Percentiles rank a stretch among this genome's conserved stretches.
Evolutionary conservation across 371 early-diverging fungal species (phyloP).

Genomic region (Rhizopus arrhizus): DNA sequence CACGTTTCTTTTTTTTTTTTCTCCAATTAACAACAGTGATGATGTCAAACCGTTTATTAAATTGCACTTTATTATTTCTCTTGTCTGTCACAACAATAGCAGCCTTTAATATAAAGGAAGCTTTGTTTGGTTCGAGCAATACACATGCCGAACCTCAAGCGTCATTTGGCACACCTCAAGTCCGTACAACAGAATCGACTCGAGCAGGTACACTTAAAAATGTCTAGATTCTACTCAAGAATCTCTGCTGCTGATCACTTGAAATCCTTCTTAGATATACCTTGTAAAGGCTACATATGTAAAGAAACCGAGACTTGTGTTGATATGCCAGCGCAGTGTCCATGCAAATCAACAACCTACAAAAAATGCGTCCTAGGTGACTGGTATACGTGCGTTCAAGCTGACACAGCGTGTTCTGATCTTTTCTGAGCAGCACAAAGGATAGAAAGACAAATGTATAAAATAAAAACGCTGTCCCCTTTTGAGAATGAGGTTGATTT

Average conservation of each 20-base stretch:
- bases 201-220: no score
- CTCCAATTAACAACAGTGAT: neutral
- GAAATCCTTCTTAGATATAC: neutral
- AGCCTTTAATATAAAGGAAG: slow-evolving; percentile 1
- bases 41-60: neutral
- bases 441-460: neutral
- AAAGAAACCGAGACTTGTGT: slow-evolving; percentile 14
- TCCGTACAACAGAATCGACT: no score
- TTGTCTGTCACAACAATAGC: neutral
- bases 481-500: no score
- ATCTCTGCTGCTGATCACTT: no score
- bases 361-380: slow-evolving; percentile 16
- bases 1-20: neutral
- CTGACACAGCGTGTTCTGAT: slow-evolving; percentile 7
- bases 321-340: slow-evolving; percentile 11
- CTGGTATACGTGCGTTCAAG: slow-evolving; percentile 21
- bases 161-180: no score
- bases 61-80: neutral
- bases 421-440: neutral
- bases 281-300: slow-evolving; percentile 15
- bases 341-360: slow-evolving; percentile 3
- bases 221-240: no score
- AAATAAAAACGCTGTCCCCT: no score
- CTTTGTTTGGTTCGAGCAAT: neutral
- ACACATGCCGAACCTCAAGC: no score